A percentile compares a stretch with the other conserved stretches of the same genome.
Evolutionary conservation across 495 filamentous ascomycete species (phyloP).

Genomic region (Penicillium steckii): DNA sequence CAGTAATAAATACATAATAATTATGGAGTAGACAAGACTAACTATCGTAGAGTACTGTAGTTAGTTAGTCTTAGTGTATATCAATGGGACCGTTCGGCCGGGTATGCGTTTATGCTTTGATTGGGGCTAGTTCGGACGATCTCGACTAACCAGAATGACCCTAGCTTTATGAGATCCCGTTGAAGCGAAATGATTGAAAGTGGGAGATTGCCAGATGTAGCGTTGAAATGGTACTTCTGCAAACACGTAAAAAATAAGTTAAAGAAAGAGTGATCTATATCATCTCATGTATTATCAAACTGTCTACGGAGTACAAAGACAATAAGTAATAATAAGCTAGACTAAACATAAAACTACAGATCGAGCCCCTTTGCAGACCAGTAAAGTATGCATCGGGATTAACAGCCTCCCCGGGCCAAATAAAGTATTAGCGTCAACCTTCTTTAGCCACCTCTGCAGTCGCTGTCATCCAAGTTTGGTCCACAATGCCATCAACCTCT

Average conservation of each 20-base stretch:
- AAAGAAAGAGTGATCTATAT: too few relatives aligned
- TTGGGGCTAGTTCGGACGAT: not conserved
- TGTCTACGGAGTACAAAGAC: too few relatives aligned
- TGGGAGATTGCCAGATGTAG: not conserved
- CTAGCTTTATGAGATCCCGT: not conserved
- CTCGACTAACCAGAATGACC: not conserved
- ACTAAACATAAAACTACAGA: too few relatives aligned
- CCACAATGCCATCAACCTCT: not conserved
- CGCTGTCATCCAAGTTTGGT: not conserved
- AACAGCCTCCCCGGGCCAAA: not conserved
- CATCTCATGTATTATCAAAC: too few relatives aligned
- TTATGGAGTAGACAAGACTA: too few relatives aligned
- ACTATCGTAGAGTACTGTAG: too few relatives aligned
- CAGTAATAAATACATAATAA: too few relatives aligned
- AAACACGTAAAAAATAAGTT: too few relatives aligned
- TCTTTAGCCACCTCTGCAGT: not conserved
- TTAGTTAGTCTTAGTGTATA: too few relatives aligned
- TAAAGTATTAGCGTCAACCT: slow-evolving; percentile 2
- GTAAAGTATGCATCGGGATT: not conserved
- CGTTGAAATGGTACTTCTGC: too few relatives aligned
- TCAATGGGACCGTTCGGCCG: not conserved
- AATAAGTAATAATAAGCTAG: too few relatives aligned
- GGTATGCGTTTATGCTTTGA: not conserved
- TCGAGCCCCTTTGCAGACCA: too few relatives aligned
- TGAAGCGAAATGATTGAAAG: not conserved